Conservation (phyloP, 352 stramenopile species). For the Pseudoperonospora humuli region DNA sequence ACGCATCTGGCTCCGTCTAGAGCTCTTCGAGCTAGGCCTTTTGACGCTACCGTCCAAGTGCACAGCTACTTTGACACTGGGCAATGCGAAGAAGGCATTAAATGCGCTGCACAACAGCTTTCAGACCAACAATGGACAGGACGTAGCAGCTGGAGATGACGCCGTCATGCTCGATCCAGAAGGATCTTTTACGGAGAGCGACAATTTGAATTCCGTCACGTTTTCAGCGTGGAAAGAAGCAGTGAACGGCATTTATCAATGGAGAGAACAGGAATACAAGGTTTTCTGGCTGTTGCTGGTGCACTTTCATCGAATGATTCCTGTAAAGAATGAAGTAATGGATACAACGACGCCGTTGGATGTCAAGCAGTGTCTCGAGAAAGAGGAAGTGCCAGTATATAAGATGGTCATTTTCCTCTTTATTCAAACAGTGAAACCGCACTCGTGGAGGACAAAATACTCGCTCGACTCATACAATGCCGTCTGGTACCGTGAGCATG, state of each 20-base stretch:
- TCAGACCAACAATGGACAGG: constrained; percentile 8
- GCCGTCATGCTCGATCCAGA: constrained; percentile 33
- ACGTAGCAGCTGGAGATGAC: constrained; percentile 26
- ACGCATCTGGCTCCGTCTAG: constrained; percentile 73
- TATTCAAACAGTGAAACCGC: constrained; percentile 70
- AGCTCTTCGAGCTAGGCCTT: constrained; percentile 81
- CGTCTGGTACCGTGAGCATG: constrained; percentile 71
- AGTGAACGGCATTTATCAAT: constrained; percentile 56
- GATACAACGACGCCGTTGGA: constrained; percentile 27
- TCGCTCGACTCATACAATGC: constrained; percentile 72
- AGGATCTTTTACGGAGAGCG: constrained; percentile 40
- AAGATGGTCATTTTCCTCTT: constrained; percentile 77
- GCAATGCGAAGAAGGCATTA: constrained; percentile 53
- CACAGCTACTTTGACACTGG: constrained; percentile 47
- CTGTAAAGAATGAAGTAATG: constrained; percentile 23
- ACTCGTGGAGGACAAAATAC: constrained; percentile 68
- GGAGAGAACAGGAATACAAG: constrained; percentile 74
- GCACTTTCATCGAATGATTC: constrained; percentile 68
- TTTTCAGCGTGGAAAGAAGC: constrained; percentile 61
- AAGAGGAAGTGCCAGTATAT: constrained; percentile 55
- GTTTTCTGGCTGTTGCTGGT: constrained; percentile 77
- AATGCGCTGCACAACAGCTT: constrained; percentile 48
- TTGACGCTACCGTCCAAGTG: constrained; percentile 69
- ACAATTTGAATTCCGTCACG: constrained; percentile 45
- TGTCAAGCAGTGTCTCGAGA: constrained; percentile 43